Base-by-base conservation (phyloP, 768 basidiomycete species). In the Xerocomellus intermedius region DNA sequence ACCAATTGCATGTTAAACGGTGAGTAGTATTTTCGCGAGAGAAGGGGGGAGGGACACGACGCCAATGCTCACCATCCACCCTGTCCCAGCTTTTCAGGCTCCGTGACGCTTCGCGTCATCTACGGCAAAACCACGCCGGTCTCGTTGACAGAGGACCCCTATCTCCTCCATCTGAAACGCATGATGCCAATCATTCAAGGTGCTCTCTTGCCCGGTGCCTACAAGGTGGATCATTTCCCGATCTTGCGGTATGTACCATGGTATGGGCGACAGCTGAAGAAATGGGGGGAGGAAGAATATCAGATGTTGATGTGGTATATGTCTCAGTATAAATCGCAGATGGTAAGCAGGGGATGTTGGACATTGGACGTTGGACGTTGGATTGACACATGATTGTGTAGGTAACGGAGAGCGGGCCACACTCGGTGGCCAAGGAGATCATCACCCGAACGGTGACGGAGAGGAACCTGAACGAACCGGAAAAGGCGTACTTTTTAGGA, bases 401-500 rank as follows among this genome's bases (percentile, higher is more conserved):
- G 69, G 35, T 42, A 30, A 21, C 44, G 8, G 54, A 62, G 5
- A 52, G 26, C 13, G 57, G 52, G 0, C 42, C 61, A 5, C 42
- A 56, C 14, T 73, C 79, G 5, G 83, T 86, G 44, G 81, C 78
- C 1, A 79, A 77, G 61, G 81, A 82, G 52, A 75, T 83, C 38
- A 61, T 84, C 4, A 78, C 80, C 37, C 75, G 73, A 2, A 79
- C 50, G 8, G 63, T 82, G 51, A 60, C 63, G 0, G 79, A 81
- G 38, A 76, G 80, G 14, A 76, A 76, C 13, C 68, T 85, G 3
- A 75, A 77, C 6, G 77, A 81, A 51, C 67, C 75, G 16, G 83
- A 86, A 57, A 76, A 75, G 0, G 79, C 83, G 0, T 86, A 82
- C 64, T 75, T 86, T 22, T 78, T 80, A 2, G 84, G 84, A 2